A percentile compares a stretch with the other conserved stretches of the same genome.
Evolutionary conservation across 2,329 filamentous ascomycete species (phyloP).

Genomic region (Claviceps paspali): DNA sequence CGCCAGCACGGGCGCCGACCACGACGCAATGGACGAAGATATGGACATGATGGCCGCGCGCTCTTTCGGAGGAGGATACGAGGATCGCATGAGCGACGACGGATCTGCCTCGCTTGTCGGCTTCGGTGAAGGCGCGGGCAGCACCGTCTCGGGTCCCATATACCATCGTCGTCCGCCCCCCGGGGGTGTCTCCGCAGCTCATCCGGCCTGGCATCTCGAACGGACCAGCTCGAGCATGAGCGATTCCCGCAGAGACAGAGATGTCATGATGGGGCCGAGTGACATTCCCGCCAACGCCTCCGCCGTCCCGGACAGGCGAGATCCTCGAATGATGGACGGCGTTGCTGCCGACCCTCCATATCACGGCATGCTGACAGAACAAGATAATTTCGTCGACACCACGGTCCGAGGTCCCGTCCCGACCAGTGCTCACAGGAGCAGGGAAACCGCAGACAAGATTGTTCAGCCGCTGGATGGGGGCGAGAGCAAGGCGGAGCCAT

Average conservation of each 20-base stretch:
- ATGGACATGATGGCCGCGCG: conserved; percentile 28
- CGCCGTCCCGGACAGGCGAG: conserved; percentile 35
- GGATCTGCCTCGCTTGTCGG: conserved; percentile 72
- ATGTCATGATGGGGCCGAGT: conserved; percentile 16
- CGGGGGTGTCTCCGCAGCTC: conserved; percentile 21
- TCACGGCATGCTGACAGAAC: conserved; percentile 31
- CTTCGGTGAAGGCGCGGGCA: conserved; percentile 83
- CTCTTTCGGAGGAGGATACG: conserved; percentile 34
- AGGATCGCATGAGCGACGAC: conserved; percentile 74
- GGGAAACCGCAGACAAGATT: conserved; percentile 49
- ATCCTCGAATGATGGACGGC: conserved; percentile 53
- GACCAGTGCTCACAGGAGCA: conserved; percentile 16
- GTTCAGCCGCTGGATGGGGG: conserved; percentile 40
- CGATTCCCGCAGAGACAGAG: conserved; percentile 24
- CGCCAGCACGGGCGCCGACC: conserved; percentile 34
- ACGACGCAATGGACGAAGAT: conserved; percentile 39
- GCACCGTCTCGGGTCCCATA: conserved; percentile 67
- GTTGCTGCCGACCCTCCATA: conserved; percentile 40
- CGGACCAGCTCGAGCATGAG: conserved; percentile 37
- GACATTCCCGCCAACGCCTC: conserved; percentile 31
- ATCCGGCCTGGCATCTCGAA: conserved; percentile 29
- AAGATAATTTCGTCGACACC: conserved; percentile 47
- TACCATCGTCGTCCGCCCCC: conserved; percentile 38
- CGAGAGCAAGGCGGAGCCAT: conserved; percentile 23
- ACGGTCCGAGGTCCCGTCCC: conserved; percentile 43